Evolutionary conservation across 768 basidiomycete species (phyloP).

Genomic region (Suillus luteus): DNA sequence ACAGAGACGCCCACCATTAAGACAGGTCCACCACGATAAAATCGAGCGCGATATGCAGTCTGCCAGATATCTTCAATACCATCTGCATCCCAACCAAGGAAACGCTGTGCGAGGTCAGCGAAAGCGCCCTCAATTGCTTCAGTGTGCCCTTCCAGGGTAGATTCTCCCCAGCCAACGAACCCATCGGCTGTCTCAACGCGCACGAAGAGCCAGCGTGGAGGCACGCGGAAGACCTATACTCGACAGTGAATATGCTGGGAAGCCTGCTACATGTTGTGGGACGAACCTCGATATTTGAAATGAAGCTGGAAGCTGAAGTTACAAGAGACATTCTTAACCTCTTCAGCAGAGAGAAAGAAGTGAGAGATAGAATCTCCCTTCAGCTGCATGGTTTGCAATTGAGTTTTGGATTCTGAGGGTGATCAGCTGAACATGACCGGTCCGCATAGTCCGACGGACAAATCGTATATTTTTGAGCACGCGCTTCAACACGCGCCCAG

Average conservation of each 20-base stretch:
- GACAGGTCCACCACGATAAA: slow-evolving; percentile 74
- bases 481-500: neutral
- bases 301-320: slow-evolving; percentile 21
- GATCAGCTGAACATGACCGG: slow-evolving; percentile 5
- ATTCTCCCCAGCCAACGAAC: slow-evolving; percentile 74
- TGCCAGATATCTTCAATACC: slow-evolving; percentile 77
- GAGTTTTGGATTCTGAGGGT: neutral
- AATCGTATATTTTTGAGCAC: neutral
- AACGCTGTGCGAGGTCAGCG: slow-evolving; percentile 57
- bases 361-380: neutral
- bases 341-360: neutral
- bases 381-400: neutral
- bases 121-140: slow-evolving; percentile 74
- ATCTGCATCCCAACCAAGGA: slow-evolving; percentile 61
- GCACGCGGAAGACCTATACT: slow-evolving; percentile 60
- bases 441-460: neutral
- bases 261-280: neutral
- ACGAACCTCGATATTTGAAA: slow-evolving; percentile 32
- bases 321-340: slow-evolving; percentile 18
- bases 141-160: slow-evolving; percentile 70
- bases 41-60: slow-evolving; percentile 62
- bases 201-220: slow-evolving; percentile 74
- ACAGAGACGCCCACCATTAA: slow-evolving; percentile 49
- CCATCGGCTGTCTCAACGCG: slow-evolving; percentile 66
- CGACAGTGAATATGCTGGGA: neutral